These are phyloP conservation scores for Dothiorella sarmentorum DNA, from an alignment of 2,329 filamentous ascomycete species.

Conservation along the genomic window DNA sequence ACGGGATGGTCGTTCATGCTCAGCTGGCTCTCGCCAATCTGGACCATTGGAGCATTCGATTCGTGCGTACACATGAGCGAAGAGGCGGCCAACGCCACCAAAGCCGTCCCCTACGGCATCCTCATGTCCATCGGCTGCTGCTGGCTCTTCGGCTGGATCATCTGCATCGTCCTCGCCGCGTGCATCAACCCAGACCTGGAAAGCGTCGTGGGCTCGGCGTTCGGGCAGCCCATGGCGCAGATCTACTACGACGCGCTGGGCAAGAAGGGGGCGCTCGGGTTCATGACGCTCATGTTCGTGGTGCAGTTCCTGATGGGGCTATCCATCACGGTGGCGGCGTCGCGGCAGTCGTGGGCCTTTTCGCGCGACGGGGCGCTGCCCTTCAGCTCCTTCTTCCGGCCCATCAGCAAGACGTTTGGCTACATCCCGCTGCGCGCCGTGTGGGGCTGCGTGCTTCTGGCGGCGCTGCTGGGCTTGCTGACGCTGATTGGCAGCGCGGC, in stretches of 20 bases:
- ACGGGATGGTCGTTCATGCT: constrained; percentile 53
- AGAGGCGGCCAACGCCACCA: constrained; percentile 58
- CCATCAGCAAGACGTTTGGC: constrained; percentile 53
- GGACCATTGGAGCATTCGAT: constrained; percentile 57
- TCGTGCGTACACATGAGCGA: constrained; percentile 59
- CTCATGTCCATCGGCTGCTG: constrained; percentile 55
- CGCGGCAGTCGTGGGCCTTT: constrained; percentile 62
- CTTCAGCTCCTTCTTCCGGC: constrained; percentile 56
- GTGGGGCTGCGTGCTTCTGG: constrained; percentile 52
- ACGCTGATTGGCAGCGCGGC: constrained; percentile 58
- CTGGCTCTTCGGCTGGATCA: constrained; percentile 57
- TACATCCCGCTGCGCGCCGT: constrained; percentile 58
- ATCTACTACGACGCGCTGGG: constrained; percentile 61
- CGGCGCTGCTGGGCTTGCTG: constrained; percentile 54
- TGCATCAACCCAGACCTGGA: constrained; percentile 54
- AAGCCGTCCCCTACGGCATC: constrained; percentile 58
- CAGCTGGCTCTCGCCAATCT: constrained; percentile 60
- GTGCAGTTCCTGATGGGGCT: constrained; percentile 62
- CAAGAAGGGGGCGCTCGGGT: constrained; percentile 55
- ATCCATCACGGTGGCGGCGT: constrained; percentile 56
- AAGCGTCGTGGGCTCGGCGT: constrained; percentile 47
- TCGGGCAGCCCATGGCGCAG: constrained; percentile 59
- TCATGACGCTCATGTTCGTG: constrained; percentile 58
- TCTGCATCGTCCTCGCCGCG: constrained; percentile 56
- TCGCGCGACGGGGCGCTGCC: constrained; percentile 60